These are phyloP conservation scores for Copromyces sp. DNA, from an alignment of 495 filamentous ascomycete species.

Conservation along the genomic window DNA sequence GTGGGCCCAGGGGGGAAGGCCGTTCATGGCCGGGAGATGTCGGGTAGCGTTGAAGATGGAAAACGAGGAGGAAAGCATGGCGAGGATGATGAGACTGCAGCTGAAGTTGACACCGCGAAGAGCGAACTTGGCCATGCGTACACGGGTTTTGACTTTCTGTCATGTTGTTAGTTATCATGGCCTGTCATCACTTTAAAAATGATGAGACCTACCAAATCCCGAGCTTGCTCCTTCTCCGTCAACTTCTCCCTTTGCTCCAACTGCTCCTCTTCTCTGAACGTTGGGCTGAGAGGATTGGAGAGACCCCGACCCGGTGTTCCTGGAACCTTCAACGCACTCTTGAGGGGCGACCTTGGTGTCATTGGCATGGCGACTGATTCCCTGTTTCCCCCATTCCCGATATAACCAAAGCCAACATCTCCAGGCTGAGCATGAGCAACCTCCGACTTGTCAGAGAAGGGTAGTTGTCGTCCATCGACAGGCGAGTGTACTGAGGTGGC, in stretches of 20 bases:
- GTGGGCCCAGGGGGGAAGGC: slow-evolving; percentile 70
- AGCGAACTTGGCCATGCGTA: slow-evolving; percentile 88
- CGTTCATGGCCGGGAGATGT: slow-evolving; percentile 59
- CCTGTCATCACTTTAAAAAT: neutral
- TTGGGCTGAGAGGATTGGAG: slow-evolving; percentile 68
- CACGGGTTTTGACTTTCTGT: slow-evolving; percentile 85
- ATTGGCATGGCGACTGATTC: slow-evolving; percentile 40
- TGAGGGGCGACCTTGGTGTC: slow-evolving; percentile 66
- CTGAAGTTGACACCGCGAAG: slow-evolving; percentile 90
- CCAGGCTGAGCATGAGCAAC: slow-evolving; percentile 58
- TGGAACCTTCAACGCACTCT: slow-evolving; percentile 77
- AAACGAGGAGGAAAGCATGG: slow-evolving; percentile 77
- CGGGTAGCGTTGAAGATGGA: slow-evolving; percentile 81
- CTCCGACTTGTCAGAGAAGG: slow-evolving; percentile 54
- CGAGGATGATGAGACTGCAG: slow-evolving; percentile 88
- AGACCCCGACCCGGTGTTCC: slow-evolving; percentile 60
- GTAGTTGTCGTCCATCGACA: slow-evolving; percentile 51
- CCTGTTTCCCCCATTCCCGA: slow-evolving; percentile 47
- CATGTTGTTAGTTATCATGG: slow-evolving; percentile 22
- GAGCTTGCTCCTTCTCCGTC: slow-evolving; percentile 71
- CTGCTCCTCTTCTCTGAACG: slow-evolving; percentile 74
- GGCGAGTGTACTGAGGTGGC: slow-evolving; percentile 83
- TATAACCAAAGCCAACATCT: slow-evolving; percentile 89
- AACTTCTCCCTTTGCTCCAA: slow-evolving; percentile 69
- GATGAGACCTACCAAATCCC: slow-evolving; percentile 62